A percentile compares a stretch with the other conserved stretches of the same genome.
Conservation (phyloP, 495 filamentous ascomycete genomes). For the Cladorrhinum samala region DNA sequence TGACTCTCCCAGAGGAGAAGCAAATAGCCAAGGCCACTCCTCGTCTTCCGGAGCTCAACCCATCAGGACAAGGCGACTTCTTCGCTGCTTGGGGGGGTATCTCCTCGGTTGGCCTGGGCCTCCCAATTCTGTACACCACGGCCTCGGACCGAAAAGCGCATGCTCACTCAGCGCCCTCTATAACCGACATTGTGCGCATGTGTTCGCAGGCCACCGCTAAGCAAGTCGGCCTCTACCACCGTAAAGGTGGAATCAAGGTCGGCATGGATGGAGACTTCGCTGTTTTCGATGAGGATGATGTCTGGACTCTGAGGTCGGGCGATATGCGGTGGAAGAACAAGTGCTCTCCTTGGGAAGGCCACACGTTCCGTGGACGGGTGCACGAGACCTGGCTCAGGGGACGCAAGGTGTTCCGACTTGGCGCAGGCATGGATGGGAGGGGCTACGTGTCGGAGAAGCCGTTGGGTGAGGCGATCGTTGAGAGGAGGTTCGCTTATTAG, state of each 20-base stretch:
- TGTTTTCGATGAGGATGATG: slow-evolving; percentile 80
- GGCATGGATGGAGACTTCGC: slow-evolving; percentile 91
- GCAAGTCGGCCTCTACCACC: slow-evolving; percentile 79
- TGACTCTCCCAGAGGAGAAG: slow-evolving; percentile 26
- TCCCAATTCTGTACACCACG: slow-evolving; percentile 87
- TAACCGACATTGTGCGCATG: slow-evolving; percentile 75
- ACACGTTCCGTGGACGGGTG: slow-evolving; percentile 71
- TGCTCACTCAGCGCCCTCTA: slow-evolving; percentile 34
- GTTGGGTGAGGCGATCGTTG: slow-evolving; percentile 37
- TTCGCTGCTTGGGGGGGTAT: slow-evolving; percentile 96
- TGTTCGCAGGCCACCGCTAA: slow-evolving; percentile 82
- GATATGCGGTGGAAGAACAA: slow-evolving; percentile 95
- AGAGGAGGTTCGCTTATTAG: slow-evolving; percentile 31
- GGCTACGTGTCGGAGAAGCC: slow-evolving; percentile 37
- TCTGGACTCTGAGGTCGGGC: slow-evolving; percentile 58
- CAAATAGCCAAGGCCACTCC: slow-evolving; percentile 2
- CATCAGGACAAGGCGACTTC: slow-evolving; percentile 64
- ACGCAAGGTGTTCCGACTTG: slow-evolving; percentile 58
- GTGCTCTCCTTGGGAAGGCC: slow-evolving; percentile 87
- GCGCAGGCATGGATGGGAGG: slow-evolving; percentile 22
- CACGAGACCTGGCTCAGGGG: slow-evolving; percentile 88
- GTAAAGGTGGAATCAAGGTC: slow-evolving; percentile 75
- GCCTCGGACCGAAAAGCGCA: slow-evolving; percentile 50
- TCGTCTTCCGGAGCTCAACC: background rate
- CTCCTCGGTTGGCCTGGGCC: slow-evolving; percentile 83